phyloP scores from a whole-genome alignment of 1,139 yeast species.

The Candida gigantensis region DNA sequence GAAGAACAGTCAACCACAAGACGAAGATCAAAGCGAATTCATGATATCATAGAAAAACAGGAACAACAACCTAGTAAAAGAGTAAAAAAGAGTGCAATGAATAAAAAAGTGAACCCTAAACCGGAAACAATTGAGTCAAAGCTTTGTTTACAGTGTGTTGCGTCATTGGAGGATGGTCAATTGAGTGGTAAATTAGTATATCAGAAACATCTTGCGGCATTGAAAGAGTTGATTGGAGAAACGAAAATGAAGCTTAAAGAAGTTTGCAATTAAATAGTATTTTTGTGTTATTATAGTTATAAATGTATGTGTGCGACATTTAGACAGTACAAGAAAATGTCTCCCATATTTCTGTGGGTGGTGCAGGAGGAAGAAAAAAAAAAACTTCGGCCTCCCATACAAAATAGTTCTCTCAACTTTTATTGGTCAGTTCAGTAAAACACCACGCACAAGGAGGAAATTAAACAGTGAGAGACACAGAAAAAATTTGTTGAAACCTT shows the following conservation, averaged over 20 bases:
- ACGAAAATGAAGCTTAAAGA: constrained; percentile 15
- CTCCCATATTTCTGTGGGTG: background rate
- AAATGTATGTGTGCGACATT: background rate
- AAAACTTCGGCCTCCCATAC: constrained; percentile 4
- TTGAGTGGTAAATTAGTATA: constrained; percentile 23
- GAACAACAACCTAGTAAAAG: background rate
- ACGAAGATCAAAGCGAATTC: constrained; percentile 12
- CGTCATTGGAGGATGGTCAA: constrained; percentile 16
- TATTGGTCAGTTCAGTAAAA: constrained; percentile 5
- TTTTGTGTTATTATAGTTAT: no score
- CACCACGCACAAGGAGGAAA: constrained; percentile 3
- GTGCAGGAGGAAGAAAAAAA: background rate
- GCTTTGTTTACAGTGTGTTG: constrained; percentile 23
- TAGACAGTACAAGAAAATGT: background rate
- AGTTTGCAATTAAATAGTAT: background rate
- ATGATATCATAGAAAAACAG: background rate
- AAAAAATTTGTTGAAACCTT: constrained; percentile 6
- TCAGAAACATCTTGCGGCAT: constrained; percentile 21
- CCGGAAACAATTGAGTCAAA: constrained; percentile 21
- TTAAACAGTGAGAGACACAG: constrained; percentile 3
- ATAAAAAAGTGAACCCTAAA: constrained; percentile 7
- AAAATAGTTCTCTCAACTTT: constrained; percentile 2
- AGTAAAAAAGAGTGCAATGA: background rate
- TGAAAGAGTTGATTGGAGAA: constrained; percentile 19
- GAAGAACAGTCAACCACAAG: background rate